Evolutionary conservation across 148 eudicot genomes (phyloP), one percentile per base, ranked within the genome.

Genomic region (Heliamphora exappendiculata): DNA sequence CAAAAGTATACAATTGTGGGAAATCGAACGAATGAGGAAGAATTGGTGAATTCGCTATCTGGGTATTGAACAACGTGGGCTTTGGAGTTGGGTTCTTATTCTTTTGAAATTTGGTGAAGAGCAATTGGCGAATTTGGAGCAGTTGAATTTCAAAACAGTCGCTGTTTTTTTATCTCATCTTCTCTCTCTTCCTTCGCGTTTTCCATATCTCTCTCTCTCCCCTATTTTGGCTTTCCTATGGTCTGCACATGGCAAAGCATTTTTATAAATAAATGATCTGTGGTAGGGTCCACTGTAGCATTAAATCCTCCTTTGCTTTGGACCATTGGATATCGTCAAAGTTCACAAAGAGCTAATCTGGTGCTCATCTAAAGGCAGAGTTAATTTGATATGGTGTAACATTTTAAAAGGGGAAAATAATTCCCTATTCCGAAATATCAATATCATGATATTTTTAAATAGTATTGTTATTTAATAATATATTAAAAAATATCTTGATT

Each of bases 91-190:
- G 84, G 78, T 54, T 82, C 60, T 36, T 47, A 53, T 58, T 47
- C 17, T 34, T 26, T 59, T 74, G 42, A 47, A 64, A 58, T 72
- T 72, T 64, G 77, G 77, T 55, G n/a, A 14, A 37, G 69, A 31
- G 57, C 55, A 70, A 17, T 76, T 39, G 77, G 51, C 70, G 75
- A 58, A 73, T 67, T 67, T 78, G 63, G 81, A 78, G 84, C 45
- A 69, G 70, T 81, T 81, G 81, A 28, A 54, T 53, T 80, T 68
- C 71, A 80, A 66, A 54, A 44, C 33, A 14, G 44, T 14, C 24
- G 33, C 8, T 5, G 19, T 22, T 49, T 44, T 31, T 16, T 62
- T 39, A 41, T 68, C 51, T n/a, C 26, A 24, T 13, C 57, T n/a
- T 57, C 60, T 67, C 63, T 54, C 67, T 75, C 47, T 77, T 7